A percentile compares a stretch with the other conserved stretches of the same genome.
These are phyloP conservation scores for Diplosphaera chodatii DNA, from an alignment of 139 green algal genomes.

Conservation along the genomic window DNA sequence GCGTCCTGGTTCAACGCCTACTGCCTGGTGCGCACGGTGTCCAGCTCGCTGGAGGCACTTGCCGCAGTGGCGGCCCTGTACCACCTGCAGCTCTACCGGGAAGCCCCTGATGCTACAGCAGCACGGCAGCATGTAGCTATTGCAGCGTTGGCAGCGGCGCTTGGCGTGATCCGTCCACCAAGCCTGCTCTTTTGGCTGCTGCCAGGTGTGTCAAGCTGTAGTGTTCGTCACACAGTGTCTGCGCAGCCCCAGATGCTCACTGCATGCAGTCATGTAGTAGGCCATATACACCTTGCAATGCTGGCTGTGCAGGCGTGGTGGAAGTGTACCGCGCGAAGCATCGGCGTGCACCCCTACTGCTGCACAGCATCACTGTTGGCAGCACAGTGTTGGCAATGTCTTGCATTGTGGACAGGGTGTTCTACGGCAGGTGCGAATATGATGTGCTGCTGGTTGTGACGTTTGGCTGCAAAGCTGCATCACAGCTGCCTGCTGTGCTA, in stretches of 20 bases:
- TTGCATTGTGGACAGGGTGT: slow-evolving; percentile 8
- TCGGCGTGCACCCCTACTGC: neutral
- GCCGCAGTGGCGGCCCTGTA: slow-evolving; percentile 25
- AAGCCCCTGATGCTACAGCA: neutral
- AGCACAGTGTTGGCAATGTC: neutral
- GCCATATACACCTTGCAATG: neutral
- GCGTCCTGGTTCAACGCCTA: slow-evolving; percentile 67
- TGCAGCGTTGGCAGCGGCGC: slow-evolving; percentile 20
- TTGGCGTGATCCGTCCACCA: slow-evolving; percentile 29
- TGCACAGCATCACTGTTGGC: slow-evolving; percentile 7
- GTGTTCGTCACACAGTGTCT: too few species aligned
- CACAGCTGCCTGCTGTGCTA: too few species aligned
- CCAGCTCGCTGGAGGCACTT: slow-evolving; percentile 52
- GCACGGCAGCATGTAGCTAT: neutral
- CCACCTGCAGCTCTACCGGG: slow-evolving; percentile 24
- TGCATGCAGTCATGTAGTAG: too few species aligned
- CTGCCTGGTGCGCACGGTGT: slow-evolving; percentile 54
- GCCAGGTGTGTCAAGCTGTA: slow-evolving; percentile 3
- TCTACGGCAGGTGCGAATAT: slow-evolving; percentile 41
- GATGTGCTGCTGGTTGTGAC: too few species aligned
- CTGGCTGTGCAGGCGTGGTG: neutral
- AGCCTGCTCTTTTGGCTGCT: slow-evolving; percentile 35
- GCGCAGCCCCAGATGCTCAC: too few species aligned
- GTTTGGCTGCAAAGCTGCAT: too few species aligned
- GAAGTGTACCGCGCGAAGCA: neutral